Evolutionary conservation across 352 stramenopile genomes (phyloP).

Genomic region (Halophytophthora polymorphica): DNA sequence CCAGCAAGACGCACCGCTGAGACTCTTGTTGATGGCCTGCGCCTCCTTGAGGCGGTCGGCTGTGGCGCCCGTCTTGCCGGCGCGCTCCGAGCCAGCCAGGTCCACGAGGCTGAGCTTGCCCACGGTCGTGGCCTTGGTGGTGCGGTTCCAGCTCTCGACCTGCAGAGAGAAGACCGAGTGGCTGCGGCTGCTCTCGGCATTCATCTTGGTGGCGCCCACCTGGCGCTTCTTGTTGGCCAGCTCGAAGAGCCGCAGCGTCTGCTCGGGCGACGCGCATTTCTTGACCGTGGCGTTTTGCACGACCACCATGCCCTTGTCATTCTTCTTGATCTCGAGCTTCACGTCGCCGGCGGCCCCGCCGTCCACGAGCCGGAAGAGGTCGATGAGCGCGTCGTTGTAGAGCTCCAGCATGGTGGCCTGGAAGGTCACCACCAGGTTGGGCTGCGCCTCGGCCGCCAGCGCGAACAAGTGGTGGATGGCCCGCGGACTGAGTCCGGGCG

Average conservation of each 20-base stretch:
- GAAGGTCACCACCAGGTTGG: constrained; percentile 67
- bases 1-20: constrained; percentile 48
- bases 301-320: constrained; percentile 90
- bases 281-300: constrained; percentile 87
- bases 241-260: constrained; percentile 87
- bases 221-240: constrained; percentile 86
- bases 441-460: constrained; percentile 48
- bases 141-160: constrained; percentile 88
- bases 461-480: constrained; percentile 86
- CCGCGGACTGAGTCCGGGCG: constrained; percentile 83
- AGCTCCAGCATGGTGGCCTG: constrained; percentile 91
- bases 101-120: constrained; percentile 88
- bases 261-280: constrained; percentile 53
- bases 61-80: constrained; percentile 83
- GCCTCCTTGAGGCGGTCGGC: constrained; percentile 85
- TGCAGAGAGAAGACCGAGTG: constrained; percentile 90
- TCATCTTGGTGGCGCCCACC: constrained; percentile 92
- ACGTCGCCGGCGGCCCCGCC: constrained; percentile 33
- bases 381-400: constrained; percentile 91
- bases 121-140: constrained; percentile 76
- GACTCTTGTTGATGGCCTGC: constrained; percentile 89
- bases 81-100: constrained; percentile 84
- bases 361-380: constrained; percentile 87
- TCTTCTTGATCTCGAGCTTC: constrained; percentile 94
- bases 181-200: constrained; percentile 87